A percentile compares a stretch with the other conserved stretches of the same genome.
phyloP scores from a whole-genome alignment of 345 rosid genomes.

The Brassica nigra region DNA sequence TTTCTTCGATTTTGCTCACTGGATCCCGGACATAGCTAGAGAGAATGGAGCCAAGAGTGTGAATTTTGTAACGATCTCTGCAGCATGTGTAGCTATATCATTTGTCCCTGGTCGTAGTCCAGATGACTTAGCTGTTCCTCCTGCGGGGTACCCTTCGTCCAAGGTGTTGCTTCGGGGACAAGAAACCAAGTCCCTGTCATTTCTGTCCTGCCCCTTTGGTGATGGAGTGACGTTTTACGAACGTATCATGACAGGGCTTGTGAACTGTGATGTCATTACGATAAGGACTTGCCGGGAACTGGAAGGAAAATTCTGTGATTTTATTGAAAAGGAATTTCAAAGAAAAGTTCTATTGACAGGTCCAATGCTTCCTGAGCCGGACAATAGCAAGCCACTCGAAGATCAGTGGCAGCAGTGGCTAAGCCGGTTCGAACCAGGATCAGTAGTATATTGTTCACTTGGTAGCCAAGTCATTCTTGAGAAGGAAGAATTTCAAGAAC shows the following conservation, averaged over 20 bases:
- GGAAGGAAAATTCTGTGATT: slow-evolving; percentile 62
- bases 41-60: background rate
- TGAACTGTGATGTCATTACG: slow-evolving; percentile 55
- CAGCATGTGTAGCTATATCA: background rate
- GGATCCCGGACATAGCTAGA: background rate
- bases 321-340: slow-evolving; percentile 47
- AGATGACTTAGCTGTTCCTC: background rate
- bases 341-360: slow-evolving; percentile 60
- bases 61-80: background rate
- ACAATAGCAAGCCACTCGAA: slow-evolving; percentile 34
- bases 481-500: slow-evolving; percentile 65
- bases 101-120: slow-evolving; percentile 4
- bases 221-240: background rate
- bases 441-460: slow-evolving; percentile 63
- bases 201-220: background rate
- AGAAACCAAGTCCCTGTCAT: background rate
- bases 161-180: background rate
- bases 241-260: background rate
- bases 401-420: slow-evolving; percentile 62
- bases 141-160: background rate
- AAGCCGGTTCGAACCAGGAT: slow-evolving; percentile 41
- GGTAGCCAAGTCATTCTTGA: slow-evolving; percentile 66
- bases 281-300: slow-evolving; percentile 67
- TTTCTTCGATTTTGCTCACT: background rate
- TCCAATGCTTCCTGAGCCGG: slow-evolving; percentile 54